phyloP scores from a whole-genome alignment of 345 rosid genomes.

The Dimocarpus longan region DNA sequence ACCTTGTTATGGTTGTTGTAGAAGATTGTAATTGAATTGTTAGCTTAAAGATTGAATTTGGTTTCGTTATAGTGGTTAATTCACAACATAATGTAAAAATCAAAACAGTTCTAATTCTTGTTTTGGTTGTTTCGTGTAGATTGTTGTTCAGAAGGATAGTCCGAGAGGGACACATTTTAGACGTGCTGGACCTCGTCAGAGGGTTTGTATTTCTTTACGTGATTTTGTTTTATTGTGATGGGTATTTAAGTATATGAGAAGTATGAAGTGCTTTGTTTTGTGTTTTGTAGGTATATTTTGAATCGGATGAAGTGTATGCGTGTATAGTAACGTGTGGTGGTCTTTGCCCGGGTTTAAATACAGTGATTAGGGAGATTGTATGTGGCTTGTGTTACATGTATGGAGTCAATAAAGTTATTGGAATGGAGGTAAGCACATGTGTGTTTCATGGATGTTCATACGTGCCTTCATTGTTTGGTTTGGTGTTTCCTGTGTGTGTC shows the following conservation, averaged over 20 bases:
- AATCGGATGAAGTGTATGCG: constrained; percentile 78
- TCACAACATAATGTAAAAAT: no score
- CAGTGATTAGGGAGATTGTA: constrained; percentile 83
- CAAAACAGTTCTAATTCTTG: neutral
- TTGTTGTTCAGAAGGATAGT: constrained; percentile 72
- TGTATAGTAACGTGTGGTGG: constrained; percentile 94
- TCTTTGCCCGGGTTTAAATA: constrained; percentile 88
- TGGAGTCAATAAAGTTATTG: constrained; percentile 72
- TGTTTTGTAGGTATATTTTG: constrained; percentile 59
- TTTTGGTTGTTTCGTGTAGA: constrained; percentile 33
- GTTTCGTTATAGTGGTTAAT: neutral
- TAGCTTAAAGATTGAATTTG: neutral
- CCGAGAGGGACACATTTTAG: constrained; percentile 89
- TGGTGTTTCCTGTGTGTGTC: neutral
- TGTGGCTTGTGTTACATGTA: constrained; percentile 78
- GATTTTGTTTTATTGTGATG: neutral
- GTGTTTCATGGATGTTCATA: neutral
- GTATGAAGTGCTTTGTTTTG: neutral
- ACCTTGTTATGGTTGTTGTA: neutral
- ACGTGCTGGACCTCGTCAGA: constrained; percentile 94
- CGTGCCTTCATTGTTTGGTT: neutral
- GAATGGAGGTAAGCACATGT: constrained; percentile 64
- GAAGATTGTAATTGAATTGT: neutral
- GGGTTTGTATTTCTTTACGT: constrained; percentile 35
- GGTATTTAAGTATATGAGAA: neutral